Evolutionary conservation across 106 monocot species (phyloP).

Genomic region (Cymbidium sinense): DNA sequence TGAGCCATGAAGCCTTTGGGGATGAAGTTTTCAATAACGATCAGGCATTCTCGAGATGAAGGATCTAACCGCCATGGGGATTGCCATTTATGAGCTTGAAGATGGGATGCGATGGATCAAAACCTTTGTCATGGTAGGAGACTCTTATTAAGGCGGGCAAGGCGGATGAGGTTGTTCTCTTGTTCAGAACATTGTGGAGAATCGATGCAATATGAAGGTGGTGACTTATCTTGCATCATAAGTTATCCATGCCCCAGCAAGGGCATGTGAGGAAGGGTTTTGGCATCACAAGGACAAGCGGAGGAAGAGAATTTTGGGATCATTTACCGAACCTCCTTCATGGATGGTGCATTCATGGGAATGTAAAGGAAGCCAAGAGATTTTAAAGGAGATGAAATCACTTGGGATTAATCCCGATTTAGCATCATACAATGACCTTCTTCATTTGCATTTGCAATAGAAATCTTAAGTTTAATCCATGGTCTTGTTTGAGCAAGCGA

Average conservation of each 20-base stretch:
- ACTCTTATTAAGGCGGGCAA: constrained; percentile 39
- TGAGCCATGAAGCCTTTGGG: not conserved
- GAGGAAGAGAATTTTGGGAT: not conserved
- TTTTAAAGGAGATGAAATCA: constrained; percentile 44
- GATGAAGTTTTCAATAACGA: constrained; percentile 33
- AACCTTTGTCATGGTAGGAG: constrained; percentile 36
- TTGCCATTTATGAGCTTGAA: constrained; percentile 31
- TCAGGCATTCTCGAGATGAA: constrained; percentile 30
- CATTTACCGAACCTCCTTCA: constrained; percentile 40
- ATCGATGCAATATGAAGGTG: not conserved
- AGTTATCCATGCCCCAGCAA: constrained; percentile 35
- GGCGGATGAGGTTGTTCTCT: constrained; percentile 36
- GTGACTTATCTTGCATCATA: constrained; percentile 3
- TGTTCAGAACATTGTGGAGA: constrained; percentile 39
- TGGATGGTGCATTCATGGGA: constrained; percentile 62
- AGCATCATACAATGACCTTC: constrained; percentile 40
- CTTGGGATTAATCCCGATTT: constrained; percentile 21
- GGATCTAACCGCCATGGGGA: constrained; percentile 42
- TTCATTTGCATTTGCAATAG: constrained; percentile 54
- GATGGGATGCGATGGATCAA: constrained; percentile 27
- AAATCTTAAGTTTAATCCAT: constrained; percentile 59
- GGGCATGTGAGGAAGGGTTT: constrained; percentile 52
- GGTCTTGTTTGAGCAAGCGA: constrained; percentile 42
- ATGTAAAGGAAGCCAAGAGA: constrained; percentile 52
- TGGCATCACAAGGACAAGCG: constrained; percentile 39